Evolutionary conservation across 768 basidiomycete species (phyloP), one percentile per base, ranked within the genome.

Genomic region (Daedalea quercina): DNA sequence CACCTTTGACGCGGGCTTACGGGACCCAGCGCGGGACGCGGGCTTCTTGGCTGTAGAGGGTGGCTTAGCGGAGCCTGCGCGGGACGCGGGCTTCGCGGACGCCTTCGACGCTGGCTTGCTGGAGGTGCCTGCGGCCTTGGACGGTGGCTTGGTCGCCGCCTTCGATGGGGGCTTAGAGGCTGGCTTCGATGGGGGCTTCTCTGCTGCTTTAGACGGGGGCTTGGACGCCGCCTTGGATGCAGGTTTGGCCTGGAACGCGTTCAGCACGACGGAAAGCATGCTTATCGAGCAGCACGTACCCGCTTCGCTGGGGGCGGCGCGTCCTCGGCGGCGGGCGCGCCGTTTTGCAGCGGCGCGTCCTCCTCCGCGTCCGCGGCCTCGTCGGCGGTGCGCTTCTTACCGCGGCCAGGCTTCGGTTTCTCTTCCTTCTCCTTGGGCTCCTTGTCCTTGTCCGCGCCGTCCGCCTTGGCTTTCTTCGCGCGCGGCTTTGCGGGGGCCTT

Each of bases 1-100:
- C 61, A 72, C 82, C 79, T 82, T 84, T 45, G 81, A 83, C n/a
- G 69, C 71, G 52, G 83, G 82, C 66, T 83, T 84, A 74, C 76
- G 80, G 13, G 81, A 83, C 26, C 73, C 69, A 25, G 80, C 81
- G 58, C 79, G 70, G 47, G 81, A 82, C 19, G 77, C 70, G 8
- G 82, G 80, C 64, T 82, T 82, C 48, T 67, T 76, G 17, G 71
- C 68, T 6, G 66, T 68, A 49, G 72, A 73, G 33, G 72, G 60
- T 6, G 74, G 75, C 54, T 73, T 76, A 0, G 63, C 53, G 33
- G 60, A 57, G 15, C 54, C 53, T 2, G 60, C 70, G 59, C 68
- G 71, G 37, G 74, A 74, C 6, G 72, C 65, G 15, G 78, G 76
- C 57, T 77, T 77, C 53, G 65, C 55, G 25, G 60, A 54, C 25